Base-by-base conservation (phyloP, 2,329 filamentous ascomycete species). In the Fusarium sp. region DNA sequence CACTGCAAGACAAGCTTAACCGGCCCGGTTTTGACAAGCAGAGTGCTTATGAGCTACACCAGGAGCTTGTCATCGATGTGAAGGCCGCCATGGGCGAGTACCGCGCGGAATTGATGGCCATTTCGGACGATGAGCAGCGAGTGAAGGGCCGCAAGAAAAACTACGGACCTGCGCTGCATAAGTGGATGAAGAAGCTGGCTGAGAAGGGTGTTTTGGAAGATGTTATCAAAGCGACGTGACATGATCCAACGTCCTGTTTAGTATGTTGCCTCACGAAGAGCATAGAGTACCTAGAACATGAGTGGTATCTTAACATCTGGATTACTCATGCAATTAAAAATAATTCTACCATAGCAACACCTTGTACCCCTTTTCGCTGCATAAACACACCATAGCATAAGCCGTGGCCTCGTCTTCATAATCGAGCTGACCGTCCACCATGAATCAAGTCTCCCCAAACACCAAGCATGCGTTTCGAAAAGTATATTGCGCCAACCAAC, bases 181-280 rank as follows among this genome's bases (percentile, higher is more conserved):
- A 80, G 37, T 95, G 92, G 89, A 79, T 94, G 43, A 85, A 86
- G 68, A 87, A 86, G 65, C 83, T 97, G 59, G 91, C 91, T 2
- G 88, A 89, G 62, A 90, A 91, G 72, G 89, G 88, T 2, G 80
- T 88, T 3, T 77, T 96, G 57, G 80, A 83, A 69, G 79, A 83
- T 35, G 47, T 80, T 7, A 77, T 81, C 13, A 74, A 73, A 16
- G 62, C 68, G 26, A 70, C 72, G 9, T 69, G 53, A 37, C 71
- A 56, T 28, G 20, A 21, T 18, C 15, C 23, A 20, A 37, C n/a
- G 12, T 26, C 16, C 8, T 31, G 23, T 41, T 31, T 10, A n/a
- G n/a, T n/a, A 21, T 10, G 35, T 54, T 41, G n/a, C n/a, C n/a
- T n/a, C n/a, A 38, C 13, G n/a, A 42, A 26, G 21, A 43, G 24